These are phyloP conservation scores for Daldinia caldariorum DNA, from an alignment of 495 filamentous ascomycete genomes.

Conservation along the genomic window DNA sequence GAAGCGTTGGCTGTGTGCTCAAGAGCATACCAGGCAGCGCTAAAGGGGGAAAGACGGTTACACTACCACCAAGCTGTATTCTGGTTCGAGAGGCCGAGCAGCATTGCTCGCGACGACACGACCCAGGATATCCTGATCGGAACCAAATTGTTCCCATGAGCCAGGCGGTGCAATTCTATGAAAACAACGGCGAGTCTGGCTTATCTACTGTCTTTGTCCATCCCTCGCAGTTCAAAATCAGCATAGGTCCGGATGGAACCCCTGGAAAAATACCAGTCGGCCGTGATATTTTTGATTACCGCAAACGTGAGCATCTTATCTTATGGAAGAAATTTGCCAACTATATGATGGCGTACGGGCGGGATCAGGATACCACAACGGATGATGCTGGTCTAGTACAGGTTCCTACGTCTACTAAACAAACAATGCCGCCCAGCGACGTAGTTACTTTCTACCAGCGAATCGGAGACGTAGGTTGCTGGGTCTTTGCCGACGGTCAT, in stretches of 20 bases:
- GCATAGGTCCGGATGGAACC: constrained; percentile 61
- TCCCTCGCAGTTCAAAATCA: constrained; percentile 67
- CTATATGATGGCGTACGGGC: constrained; percentile 81
- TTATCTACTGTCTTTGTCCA: constrained; percentile 70
- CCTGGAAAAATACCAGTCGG: constrained; percentile 63
- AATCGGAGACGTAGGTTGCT: constrained; percentile 85
- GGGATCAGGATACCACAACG: constrained; percentile 59
- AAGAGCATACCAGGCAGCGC: constrained; percentile 63
- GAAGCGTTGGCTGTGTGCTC: constrained; percentile 83
- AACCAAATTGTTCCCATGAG: constrained; percentile 73
- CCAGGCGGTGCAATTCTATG: constrained; percentile 78
- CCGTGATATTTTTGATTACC: constrained; percentile 68
- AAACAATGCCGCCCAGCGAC: constrained; percentile 59
- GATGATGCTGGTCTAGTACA: constrained; percentile 58
- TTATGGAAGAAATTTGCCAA: constrained; percentile 93
- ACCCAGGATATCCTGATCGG: constrained; percentile 65
- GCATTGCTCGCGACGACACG: constrained; percentile 65
- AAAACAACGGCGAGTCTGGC: constrained; percentile 73
- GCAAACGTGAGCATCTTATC: constrained; percentile 76
- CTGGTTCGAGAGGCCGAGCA: constrained; percentile 73
- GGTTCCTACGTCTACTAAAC: constrained; percentile 59
- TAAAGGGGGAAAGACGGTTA: constrained; percentile 55
- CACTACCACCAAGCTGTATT: constrained; percentile 70
- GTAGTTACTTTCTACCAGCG: constrained; percentile 91
- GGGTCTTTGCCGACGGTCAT: constrained; percentile 88